Conservation (phyloP, 2,329 filamentous ascomycete genomes). For the Penicillium sp. region DNA sequence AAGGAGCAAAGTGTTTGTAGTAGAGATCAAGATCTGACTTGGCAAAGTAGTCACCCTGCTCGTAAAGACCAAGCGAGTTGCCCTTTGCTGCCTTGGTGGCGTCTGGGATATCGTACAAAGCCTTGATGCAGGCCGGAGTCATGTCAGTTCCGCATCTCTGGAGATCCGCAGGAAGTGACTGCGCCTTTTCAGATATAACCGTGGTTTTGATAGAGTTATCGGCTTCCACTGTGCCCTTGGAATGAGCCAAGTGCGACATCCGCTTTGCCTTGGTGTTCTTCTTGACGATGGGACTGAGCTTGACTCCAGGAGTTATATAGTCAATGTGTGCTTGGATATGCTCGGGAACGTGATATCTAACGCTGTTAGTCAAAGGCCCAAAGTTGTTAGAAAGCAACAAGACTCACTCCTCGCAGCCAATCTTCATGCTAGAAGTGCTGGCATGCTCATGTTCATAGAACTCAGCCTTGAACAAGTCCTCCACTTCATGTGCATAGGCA, state of each 20-base stretch:
- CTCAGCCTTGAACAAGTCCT: conserved; percentile 52
- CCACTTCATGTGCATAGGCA: conserved; percentile 53
- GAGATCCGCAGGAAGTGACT: conserved; percentile 27
- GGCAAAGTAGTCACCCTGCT: conserved; percentile 53
- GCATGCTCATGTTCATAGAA: conserved; percentile 52
- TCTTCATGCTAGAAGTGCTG: conserved; percentile 25
- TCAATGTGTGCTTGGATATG: conserved; percentile 51
- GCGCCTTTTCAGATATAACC: conserved; percentile 13
- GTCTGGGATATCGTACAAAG: conserved; percentile 47
- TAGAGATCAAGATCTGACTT: conserved; percentile 50
- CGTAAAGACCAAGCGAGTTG: conserved; percentile 54
- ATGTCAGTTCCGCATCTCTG: conserved; percentile 53
- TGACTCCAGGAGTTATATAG: conserved; percentile 57
- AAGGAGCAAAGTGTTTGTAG: conserved; percentile 44
- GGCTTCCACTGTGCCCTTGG: conserved; percentile 4
- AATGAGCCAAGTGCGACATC: conserved; percentile 15
- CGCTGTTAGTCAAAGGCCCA: not conserved
- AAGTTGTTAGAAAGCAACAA: conserved; percentile 9
- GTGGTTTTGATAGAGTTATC: not conserved
- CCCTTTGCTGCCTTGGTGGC: conserved; percentile 37
- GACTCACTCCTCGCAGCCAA: conserved; percentile 38
- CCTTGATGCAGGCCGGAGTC: conserved; percentile 55
- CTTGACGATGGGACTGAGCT: conserved; percentile 39
- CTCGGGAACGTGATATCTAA: conserved; percentile 49
- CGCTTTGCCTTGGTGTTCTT: conserved; percentile 22